Evolutionary conservation across 2,329 filamentous ascomycete species (phyloP), one percentile per base, ranked within the genome.

Genomic region (Pestalotiopsis sp.): DNA sequence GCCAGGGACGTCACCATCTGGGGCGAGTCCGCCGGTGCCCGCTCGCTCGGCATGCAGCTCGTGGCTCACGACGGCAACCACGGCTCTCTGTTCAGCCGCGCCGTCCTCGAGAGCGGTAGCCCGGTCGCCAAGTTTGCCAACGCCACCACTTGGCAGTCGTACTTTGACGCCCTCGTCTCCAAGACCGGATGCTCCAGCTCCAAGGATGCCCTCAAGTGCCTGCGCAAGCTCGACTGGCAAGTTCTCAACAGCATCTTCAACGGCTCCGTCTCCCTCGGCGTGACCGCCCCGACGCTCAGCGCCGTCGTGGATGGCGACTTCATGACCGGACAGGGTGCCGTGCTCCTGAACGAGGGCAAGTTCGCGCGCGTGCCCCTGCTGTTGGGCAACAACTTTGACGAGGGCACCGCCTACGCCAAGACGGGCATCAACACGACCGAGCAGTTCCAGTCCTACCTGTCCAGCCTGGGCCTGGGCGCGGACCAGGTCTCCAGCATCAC

Each of bases 11-110:
- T 88, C 17, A 86, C 83, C 1, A 77, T 88, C 58, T 88, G 83
- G 80, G 86, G 85, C 49, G 85, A 89, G 77, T 86, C 82, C 3
- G 86, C 87, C 0, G 87, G 87, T 13, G 85, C 79, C 61, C 82
- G 82, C 63, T 84, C 81, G 4, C 81, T 89, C 2, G 83, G 83
- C 5, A 79, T 80, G 59, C 87, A 89, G 64, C 79, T 87, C 3
- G 75, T 85, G 11, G 85, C 86, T 3, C 88, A 87, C 71, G 83
- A 83, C 14, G 87, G 87, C 2, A 76, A 83, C 57, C 80, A 89
- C 68, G 85, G 89, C 64, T 78, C 79, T 3, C 80, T 90, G 0
- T 90, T 90, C 75, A 81, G 84, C 4, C 83, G 77, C 20, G 86
- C 81, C 2, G 87, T 90, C 38, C 78, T 83, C 56, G 78, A 89